phyloP scores from a whole-genome alignment of 1,139 yeast species.

The Pichia sp. region DNA sequence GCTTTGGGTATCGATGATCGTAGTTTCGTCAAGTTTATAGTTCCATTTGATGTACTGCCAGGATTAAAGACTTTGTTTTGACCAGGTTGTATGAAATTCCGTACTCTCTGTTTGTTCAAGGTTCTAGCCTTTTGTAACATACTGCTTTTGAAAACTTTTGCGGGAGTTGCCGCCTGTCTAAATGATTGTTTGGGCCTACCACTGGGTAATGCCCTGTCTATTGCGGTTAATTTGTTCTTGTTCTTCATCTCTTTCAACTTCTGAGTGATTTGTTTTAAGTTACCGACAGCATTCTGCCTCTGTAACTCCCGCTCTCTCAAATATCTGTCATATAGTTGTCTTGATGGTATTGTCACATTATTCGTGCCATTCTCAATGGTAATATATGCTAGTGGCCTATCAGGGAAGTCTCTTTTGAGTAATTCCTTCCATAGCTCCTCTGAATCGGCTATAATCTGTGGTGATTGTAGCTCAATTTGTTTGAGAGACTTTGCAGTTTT shows the following conservation, averaged over 20 bases:
- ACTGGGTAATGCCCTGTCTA: constrained; percentile 22
- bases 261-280: constrained; percentile 22
- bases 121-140: constrained; percentile 26
- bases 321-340: constrained; percentile 23
- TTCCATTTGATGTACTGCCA: too few species aligned
- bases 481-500: constrained; percentile 26
- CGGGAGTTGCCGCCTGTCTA: not conserved
- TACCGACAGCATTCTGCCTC: constrained; percentile 21
- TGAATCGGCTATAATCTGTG: constrained; percentile 24
- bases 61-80: too few species aligned
- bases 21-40: too few species aligned
- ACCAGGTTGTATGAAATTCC: constrained; percentile 19
- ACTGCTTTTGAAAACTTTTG: constrained; percentile 19
- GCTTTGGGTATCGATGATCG: too few species aligned
- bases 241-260: constrained; percentile 20
- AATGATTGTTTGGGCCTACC: constrained; percentile 1
- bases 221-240: constrained; percentile 22
- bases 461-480: constrained; percentile 24
- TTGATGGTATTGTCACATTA: constrained; percentile 14
- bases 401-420: constrained; percentile 26
- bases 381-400: constrained; percentile 18
- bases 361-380: constrained; percentile 15
- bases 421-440: constrained; percentile 27
- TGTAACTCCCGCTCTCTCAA: constrained; percentile 21
- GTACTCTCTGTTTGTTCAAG: constrained; percentile 22